Conservation (phyloP, 1,139 yeast genomes). For the Hemisphaericaspora lyxosophila region DNA sequence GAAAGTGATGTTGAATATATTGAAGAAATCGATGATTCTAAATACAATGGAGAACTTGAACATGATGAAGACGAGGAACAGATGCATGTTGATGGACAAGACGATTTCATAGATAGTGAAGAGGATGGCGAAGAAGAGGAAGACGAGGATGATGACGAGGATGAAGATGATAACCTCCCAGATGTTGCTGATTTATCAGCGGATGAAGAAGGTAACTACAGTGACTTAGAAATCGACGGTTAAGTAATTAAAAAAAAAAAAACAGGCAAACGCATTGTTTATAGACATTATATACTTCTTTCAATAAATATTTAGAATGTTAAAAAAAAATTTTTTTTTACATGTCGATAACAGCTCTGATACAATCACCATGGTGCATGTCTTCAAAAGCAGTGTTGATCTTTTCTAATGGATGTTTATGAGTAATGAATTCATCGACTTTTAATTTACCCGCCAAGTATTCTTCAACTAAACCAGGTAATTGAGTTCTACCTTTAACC, state of each 20-base stretch:
- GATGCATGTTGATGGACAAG: conserved; percentile 19
- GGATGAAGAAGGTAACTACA: conserved; percentile 24
- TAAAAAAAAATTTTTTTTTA: neutral
- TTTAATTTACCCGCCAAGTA: conserved; percentile 79
- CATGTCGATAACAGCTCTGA: conserved; percentile 80
- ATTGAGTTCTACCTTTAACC: conserved; percentile 94
- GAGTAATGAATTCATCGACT: conserved; percentile 95
- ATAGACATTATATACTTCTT: conserved; percentile 4
- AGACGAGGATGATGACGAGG: conserved; percentile 19
- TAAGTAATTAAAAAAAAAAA: too few relatives aligned
- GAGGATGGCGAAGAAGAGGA: conserved; percentile 25
- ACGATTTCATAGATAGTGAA: conserved; percentile 20
- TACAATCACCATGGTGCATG: conserved; percentile 90
- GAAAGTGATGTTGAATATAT: conserved; percentile 37
- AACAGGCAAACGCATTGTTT: neutral
- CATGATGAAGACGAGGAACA: conserved; percentile 21
- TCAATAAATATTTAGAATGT: conserved; percentile 1
- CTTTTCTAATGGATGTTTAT: conserved; percentile 71
- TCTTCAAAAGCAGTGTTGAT: conserved; percentile 92
- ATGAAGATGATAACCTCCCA: conserved; percentile 20
- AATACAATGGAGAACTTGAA: conserved; percentile 25
- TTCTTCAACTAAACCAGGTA: conserved; percentile 87
- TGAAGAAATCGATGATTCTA: conserved; percentile 44
- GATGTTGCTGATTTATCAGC: conserved; percentile 9
- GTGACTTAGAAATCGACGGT: conserved; percentile 29